Base-by-base conservation (phyloP, 2,329 filamentous ascomycete genomes). In the Pseudogymnoascus sp. region DNA sequence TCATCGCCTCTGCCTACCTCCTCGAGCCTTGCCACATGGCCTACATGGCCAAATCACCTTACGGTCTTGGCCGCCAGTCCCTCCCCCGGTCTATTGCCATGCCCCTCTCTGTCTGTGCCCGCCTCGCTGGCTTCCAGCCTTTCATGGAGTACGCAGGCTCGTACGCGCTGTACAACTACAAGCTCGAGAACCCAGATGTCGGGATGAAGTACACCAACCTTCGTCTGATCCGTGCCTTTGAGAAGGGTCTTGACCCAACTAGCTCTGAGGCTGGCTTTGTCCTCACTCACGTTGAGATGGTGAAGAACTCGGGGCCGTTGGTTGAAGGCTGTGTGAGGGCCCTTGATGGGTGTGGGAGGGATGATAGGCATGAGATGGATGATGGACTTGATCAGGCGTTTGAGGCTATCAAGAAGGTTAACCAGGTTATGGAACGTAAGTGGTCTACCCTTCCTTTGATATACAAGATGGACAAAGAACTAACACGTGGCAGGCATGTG, bases 261-360 rank as follows among this genome's bases (percentile, higher is more conserved):
- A 95, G 91, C 2, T 96, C 92, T 6, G 93, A 97, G 75, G 93
- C 93, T 0, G 93, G 93, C 59, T 97, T 97, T 73, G 91, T 97
- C n/a, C 83, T 97, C 11, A 92, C 94, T 4, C 93, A 97, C 74
- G 87, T 97, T 60, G 91, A 95, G 75, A 97, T 97, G 92, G 93
- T 96, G 59, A 87, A 87, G 72, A 86, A 96, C 75, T 92, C 92
- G 0, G 88, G 88, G 0, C 83, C 85, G 0, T 80, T 97, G 1
- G 86, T 97, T 55, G 81, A 84, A 43, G 91, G 91, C 33, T 84
- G 86, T 3, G 81, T 91, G 55, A 80, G 84, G 60, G 83, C 88
- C 60, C 80, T 96, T 23, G 81, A 88, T 60, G 78, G 78, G 5
- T 75, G 81, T 33, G 77, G 81, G n/a, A 70, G 68, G 4, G 68